phyloP scores from a whole-genome alignment of 345 rosid genomes.

The Lepidium africanum region DNA sequence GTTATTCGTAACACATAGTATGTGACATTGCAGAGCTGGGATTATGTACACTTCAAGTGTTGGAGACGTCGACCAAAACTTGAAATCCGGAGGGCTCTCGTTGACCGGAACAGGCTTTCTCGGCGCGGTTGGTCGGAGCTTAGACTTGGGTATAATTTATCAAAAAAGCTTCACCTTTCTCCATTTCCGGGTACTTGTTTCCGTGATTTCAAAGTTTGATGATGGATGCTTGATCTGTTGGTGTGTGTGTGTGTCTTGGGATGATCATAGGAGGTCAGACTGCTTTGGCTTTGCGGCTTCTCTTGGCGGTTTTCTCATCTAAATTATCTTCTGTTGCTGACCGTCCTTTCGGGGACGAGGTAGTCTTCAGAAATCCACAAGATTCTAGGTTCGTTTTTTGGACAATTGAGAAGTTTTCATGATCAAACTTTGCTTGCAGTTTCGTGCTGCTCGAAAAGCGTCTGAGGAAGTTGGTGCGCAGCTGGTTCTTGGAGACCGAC shows the following conservation, averaged over 20 bases:
- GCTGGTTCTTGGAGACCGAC: constrained; percentile 81
- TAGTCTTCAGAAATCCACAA: constrained; percentile 5
- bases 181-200: background rate
- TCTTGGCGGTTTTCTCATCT: constrained; percentile 75
- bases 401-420: background rate
- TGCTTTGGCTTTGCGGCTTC: constrained; percentile 77
- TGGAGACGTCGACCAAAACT: constrained; percentile 37
- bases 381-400: background rate
- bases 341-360: constrained; percentile 89
- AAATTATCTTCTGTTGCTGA: constrained; percentile 62
- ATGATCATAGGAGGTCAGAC: constrained; percentile 68
- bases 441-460: constrained; percentile 72
- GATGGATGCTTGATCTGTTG: background rate
- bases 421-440: constrained; percentile 33
- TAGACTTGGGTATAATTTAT: constrained; percentile 56
- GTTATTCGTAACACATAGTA: background rate
- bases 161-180: background rate
- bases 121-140: constrained; percentile 78
- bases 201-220: background rate
- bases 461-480: constrained; percentile 88
- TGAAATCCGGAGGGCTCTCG: constrained; percentile 54
- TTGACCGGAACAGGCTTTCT: constrained; percentile 74
- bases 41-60: constrained; percentile 62
- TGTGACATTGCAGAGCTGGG: constrained; percentile 83
- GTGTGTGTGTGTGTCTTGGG: background rate